phyloP scores from a whole-genome alignment of 306 rosid genomes.

The Citrullus mucosospermus region DNA sequence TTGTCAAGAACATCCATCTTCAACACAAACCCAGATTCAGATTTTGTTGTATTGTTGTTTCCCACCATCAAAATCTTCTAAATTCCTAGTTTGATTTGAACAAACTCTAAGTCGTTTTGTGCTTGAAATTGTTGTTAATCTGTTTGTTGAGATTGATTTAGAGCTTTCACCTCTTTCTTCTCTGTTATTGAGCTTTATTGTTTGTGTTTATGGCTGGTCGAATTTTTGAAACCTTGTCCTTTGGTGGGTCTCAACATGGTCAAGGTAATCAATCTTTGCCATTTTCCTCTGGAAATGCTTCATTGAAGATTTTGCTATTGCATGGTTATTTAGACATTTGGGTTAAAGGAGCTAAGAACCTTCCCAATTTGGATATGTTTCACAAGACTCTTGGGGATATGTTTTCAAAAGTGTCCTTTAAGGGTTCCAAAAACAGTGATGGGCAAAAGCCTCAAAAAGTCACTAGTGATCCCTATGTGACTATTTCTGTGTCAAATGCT shows the following conservation, averaged over 20 bases:
- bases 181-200: background rate
- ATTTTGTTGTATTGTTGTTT: background rate
- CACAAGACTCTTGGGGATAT: slow-evolving; percentile 42
- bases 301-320: slow-evolving; percentile 38
- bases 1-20: background rate
- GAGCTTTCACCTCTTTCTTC: background rate
- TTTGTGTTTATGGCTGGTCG: background rate
- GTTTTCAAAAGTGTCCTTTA: slow-evolving; percentile 29
- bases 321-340: slow-evolving; percentile 68
- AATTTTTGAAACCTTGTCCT: slow-evolving; percentile 29
- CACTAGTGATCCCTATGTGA: slow-evolving; percentile 80
- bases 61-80: background rate
- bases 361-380: slow-evolving; percentile 68
- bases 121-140: background rate
- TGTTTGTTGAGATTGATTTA: background rate
- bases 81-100: background rate
- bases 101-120: background rate
- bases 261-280: slow-evolving; percentile 44
- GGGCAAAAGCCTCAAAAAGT: slow-evolving; percentile 17
- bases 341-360: slow-evolving; percentile 46
- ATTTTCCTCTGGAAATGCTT: slow-evolving; percentile 28
- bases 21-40: slow-evolving; percentile 5
- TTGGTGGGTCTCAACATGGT: slow-evolving; percentile 55
- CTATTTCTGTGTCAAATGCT: slow-evolving; percentile 45
- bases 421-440: slow-evolving; percentile 18